Evolutionary conservation across 208 protist species (phyloP), one percentile per base, ranked within the genome.

Genomic region (Acanthamoeba divionensis): DNA sequence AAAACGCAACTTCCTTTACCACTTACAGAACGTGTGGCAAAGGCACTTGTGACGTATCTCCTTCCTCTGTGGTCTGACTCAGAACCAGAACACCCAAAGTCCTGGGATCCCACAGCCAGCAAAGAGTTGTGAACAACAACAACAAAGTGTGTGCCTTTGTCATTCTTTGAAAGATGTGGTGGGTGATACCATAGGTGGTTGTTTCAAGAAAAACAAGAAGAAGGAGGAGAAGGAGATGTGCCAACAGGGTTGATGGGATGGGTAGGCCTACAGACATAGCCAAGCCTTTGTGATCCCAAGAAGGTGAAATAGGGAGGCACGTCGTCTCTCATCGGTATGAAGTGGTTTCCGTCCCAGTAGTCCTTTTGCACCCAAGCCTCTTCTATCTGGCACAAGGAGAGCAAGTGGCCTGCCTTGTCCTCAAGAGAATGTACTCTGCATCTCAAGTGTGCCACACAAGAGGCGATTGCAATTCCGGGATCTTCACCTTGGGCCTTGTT

Each of bases 281-380:
- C 79, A 29, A 88, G 55, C 6, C 24, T 45, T 44, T 88, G 79
- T 10, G 79, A 18, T 24, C 79, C 79, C 33, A 88, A 44, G 79
- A 88, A 88, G 26, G 79, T 88, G 79, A 88, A 52, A 45, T 88
- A 88, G 5, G 79, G 79, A 36, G 79, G 79, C 6, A 88, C 79
- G 79, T 33, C 57, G 21, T 10, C 33, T 0, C 55, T 38, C 57
- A 55, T 54, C 9, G 79, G 79, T 54, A 88, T 88, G 79, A 88
- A 88, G 10, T 21, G 26, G n/a, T 69, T 41, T 24, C 79, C 79
- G 57, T 69, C 54, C 79, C 79, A 88, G 57, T 88, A 88, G 57
- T 88, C 79, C n/a, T 13, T 12, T 45, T 33, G 26, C 79, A 88
- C 79, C 52, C 52, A 88, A 7, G 55, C 79, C 13, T 44, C 12